Base-by-base conservation (phyloP, 257 asterid genomes). In the Ehretia macrophylla region DNA sequence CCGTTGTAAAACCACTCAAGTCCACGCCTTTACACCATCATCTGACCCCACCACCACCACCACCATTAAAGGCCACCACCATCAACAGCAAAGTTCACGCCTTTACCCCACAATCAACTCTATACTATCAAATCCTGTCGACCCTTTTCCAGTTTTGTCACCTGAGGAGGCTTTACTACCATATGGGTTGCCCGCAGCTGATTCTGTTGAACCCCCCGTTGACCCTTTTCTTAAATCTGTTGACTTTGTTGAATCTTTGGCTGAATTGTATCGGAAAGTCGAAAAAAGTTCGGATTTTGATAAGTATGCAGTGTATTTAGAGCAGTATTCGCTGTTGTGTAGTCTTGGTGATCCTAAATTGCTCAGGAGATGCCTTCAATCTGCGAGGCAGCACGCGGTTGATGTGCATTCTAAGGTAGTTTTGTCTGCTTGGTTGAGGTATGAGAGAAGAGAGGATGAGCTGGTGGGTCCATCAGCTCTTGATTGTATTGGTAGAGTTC, bases 391-490 rank as follows among this genome's bases (percentile, higher is more conserved):
- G 47, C 80, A 78, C 58, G 84, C 84, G 0, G 66, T 70, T 32
- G 79, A 78, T 52, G 84, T 81, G 62, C 83, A 76, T 35, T 79
- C 80, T 1, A 78, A 78, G 73, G 72, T 81, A 5, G 81, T 81
- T 55, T 66, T 78, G 57, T 75, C 85, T 11, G 85, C 85, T 49
- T 81, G 88, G 88, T 73, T 81, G 77, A 59, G 88, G 80, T 81
- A 78, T 45, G 84, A 78, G 68, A 75, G 87, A 70, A 81, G 87
- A 56, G 87, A 78, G 57, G 84, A 78, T 68, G 80, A 81, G 53
- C 56, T 81, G 27, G 63, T 67, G 5, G 84, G 82, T 11, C 69
- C 64, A 10, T 81, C 81, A 5, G 39, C 80, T 40, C 64, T 81
- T 53, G 84, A 78, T 63, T 81, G 87, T 64, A 68, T 75, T 55